Evolutionary conservation across 1,284 basidiomycete species (phyloP), one percentile per base, ranked within the genome.

Genomic region (Fomitopsis betulina): DNA sequence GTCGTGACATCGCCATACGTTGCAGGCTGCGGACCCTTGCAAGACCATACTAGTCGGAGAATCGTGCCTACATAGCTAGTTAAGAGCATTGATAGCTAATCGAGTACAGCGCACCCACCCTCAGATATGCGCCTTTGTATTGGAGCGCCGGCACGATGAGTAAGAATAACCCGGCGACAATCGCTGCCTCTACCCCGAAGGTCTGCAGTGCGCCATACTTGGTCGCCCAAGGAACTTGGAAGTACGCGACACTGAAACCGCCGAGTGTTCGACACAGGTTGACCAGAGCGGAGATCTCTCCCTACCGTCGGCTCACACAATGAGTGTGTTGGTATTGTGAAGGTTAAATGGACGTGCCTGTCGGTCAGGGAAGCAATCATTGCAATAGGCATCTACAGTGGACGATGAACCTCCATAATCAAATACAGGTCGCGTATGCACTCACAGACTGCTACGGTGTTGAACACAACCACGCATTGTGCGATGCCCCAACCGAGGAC

Each of bases 401-500:
- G 5, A 30, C 21, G 45, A 5, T 47, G 23, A 32, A 35, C 15
- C 27, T 30, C 27, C 27, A 3, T 30, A 8, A 8, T 5, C 27
- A 3, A 8, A 30, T 30, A 30, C 8, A 30, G 27, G 27, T 30
- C 27, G 27, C 8, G 8, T 2, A 30, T 30, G 59, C 79, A 80
- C 1, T 85, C 82, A 59, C 84, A 87, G 53, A 87, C 75, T 1
- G 80, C 84, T 35, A 86, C 84, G 0, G 86, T 88, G 64, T 80
- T 83, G 63, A 88, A 76, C 85, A 88, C 87, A 58, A 81, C 72
- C 0, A 82, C 76, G 5, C 82, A 68, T 59, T 84, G 77, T 0
- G 85, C 80, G 47, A 87, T 81, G 1, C 85, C 86, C 86, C 86
- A 88, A 4, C 86, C 86, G 74, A 88, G 79, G 10, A 88, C 74